phyloP scores from a whole-genome alignment of 2,329 filamentous ascomycete species.

The Colletotrichum sp. region DNA sequence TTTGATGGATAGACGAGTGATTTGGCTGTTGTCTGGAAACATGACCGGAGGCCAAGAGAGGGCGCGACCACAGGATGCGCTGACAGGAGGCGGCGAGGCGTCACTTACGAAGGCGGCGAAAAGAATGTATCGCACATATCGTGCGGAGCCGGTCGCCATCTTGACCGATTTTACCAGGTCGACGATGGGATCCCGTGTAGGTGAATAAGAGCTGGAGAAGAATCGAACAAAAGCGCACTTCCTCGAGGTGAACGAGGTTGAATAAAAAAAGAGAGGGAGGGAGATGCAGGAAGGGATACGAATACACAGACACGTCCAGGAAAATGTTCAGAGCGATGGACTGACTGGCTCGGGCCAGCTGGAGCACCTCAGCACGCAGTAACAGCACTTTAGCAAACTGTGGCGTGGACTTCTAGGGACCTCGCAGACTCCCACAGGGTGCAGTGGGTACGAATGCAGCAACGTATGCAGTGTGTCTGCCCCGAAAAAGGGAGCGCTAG shows the following conservation, averaged over 20 bases:
- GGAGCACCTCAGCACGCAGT: background rate
- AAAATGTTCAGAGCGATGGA: slow-evolving; percentile 4
- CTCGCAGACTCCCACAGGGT: slow-evolving; percentile 6
- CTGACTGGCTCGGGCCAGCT: background rate
- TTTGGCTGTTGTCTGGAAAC: background rate
- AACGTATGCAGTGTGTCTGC: background rate
- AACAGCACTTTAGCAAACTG: background rate
- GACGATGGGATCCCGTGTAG: background rate
- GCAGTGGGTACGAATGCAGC: slow-evolving; percentile 15
- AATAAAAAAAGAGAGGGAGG: slow-evolving; percentile 16
- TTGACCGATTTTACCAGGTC: slow-evolving; percentile 28
- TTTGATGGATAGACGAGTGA: background rate
- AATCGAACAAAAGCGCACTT: background rate
- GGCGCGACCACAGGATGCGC: background rate
- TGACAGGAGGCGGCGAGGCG: background rate
- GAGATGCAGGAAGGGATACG: background rate
- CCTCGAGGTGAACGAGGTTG: slow-evolving; percentile 14
- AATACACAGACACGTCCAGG: slow-evolving; percentile 6
- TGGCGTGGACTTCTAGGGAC: background rate
- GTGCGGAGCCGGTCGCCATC: slow-evolving; percentile 73
- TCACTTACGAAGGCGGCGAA: slow-evolving; percentile 81
- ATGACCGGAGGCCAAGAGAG: background rate
- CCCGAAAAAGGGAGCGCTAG: slow-evolving; percentile 12
- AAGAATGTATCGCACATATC: slow-evolving; percentile 79
- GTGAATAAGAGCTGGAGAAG: slow-evolving; percentile 10